Evolutionary conservation across 352 stramenopile species (phyloP).

Genomic region (Phytopythium kandeliae): DNA sequence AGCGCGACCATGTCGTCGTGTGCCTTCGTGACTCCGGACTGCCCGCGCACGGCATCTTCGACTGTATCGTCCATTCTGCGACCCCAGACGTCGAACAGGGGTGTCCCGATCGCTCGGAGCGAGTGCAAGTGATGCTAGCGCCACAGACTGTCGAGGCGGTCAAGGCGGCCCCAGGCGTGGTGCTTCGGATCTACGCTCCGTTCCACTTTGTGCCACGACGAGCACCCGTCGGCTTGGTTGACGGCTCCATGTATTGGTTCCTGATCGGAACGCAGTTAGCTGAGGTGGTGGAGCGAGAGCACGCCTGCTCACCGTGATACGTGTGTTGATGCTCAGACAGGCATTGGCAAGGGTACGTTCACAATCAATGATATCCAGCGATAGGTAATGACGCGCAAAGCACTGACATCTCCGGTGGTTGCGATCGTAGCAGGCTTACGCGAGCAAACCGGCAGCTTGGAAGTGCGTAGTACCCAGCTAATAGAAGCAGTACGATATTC

Average conservation of each 20-base stretch:
- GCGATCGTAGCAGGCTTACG: not conserved
- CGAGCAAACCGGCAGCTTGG: no score
- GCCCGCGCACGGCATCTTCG: slow-evolving; percentile 12
- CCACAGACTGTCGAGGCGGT: slow-evolving; percentile 18
- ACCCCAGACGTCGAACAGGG: slow-evolving; percentile 11
- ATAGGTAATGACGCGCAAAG: not conserved
- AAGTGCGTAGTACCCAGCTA: no score
- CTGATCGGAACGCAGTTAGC: slow-evolving; percentile 46
- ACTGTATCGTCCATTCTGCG: slow-evolving; percentile 25
- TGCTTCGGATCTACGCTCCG: slow-evolving; percentile 50
- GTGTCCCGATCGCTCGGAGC: slow-evolving; percentile 3
- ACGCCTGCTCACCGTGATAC: not conserved
- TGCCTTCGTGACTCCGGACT: slow-evolving; percentile 10
- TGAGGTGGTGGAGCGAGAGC: slow-evolving; percentile 22
- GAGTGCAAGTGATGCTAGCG: slow-evolving; percentile 32
- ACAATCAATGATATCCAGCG: not conserved
- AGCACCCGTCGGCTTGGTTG: slow-evolving; percentile 15
- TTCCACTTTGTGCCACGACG: slow-evolving; percentile 42
- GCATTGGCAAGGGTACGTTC: not conserved
- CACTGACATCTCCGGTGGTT: not conserved
- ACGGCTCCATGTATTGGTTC: slow-evolving; percentile 18
- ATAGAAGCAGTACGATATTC: no score
- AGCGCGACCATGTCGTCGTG: slow-evolving; percentile 33
- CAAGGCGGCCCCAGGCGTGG: slow-evolving; percentile 17
- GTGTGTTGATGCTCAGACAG: not conserved